Evolutionary conservation across 345 rosid species (phyloP).

Genomic region (Bretschneidera sinensis): DNA sequence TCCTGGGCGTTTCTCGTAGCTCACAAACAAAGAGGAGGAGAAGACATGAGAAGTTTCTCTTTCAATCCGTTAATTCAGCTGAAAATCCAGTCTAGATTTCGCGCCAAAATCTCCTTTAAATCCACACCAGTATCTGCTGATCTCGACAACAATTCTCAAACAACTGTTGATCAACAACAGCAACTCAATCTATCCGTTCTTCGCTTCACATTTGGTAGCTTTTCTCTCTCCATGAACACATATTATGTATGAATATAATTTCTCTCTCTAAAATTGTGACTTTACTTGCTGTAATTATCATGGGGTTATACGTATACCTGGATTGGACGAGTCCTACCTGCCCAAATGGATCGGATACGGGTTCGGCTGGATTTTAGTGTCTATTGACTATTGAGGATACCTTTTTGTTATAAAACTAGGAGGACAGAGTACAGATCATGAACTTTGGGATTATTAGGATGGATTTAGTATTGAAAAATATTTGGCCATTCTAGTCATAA

Average conservation of each 20-base stretch:
- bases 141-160: slow-evolving; percentile 28
- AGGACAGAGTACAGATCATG: neutral
- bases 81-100: slow-evolving; percentile 14
- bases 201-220: slow-evolving; percentile 76
- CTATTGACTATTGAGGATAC: too few relatives aligned
- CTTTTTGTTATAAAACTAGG: neutral
- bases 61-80: slow-evolving; percentile 25
- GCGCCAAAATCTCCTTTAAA: slow-evolving; percentile 24
- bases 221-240: neutral
- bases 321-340: slow-evolving; percentile 82
- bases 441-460: neutral
- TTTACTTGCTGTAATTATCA: neutral
- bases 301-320: slow-evolving; percentile 56
- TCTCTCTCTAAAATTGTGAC: neutral
- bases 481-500: too few relatives aligned
- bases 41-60: slow-evolving; percentile 18
- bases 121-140: slow-evolving; percentile 28
- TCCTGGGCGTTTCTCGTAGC: neutral
- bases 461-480: too few relatives aligned
- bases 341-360: slow-evolving; percentile 96
- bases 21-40: neutral
- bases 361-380: slow-evolving; percentile 80
- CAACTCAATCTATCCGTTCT: slow-evolving; percentile 83
- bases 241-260: too few relatives aligned
- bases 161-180: slow-evolving; percentile 20